A percentile compares a stretch with the other conserved stretches of the same genome.
phyloP scores from a whole-genome alignment of 2,329 filamentous ascomycete genomes.

The Ampelomyces quisqualis region DNA sequence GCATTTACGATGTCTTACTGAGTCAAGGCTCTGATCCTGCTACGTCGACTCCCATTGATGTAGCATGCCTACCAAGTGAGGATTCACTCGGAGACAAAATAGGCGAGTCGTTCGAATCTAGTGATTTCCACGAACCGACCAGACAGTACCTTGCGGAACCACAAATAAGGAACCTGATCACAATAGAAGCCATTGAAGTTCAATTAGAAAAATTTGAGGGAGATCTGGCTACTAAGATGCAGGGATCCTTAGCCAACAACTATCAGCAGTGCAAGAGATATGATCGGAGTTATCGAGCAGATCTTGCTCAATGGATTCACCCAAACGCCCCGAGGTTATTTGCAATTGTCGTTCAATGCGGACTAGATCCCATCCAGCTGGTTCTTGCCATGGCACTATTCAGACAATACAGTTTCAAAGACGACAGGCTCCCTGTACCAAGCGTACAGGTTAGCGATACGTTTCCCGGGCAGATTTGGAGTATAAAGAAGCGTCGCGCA shows the following conservation, averaged over 20 bases:
- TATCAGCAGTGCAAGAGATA: neutral
- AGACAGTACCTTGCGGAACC: neutral
- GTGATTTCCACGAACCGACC: neutral
- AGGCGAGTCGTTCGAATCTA: neutral
- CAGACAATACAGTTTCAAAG: slow-evolving; percentile 3
- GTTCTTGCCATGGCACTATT: slow-evolving; percentile 5
- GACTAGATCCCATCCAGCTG: neutral
- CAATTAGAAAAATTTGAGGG: neutral
- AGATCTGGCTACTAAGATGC: neutral
- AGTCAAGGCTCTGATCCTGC: neutral
- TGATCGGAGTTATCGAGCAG: neutral
- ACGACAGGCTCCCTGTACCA: slow-evolving; percentile 6
- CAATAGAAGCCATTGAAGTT: neutral
- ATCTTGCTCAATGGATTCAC: slow-evolving; percentile 2
- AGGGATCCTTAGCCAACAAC: neutral
- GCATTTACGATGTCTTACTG: neutral
- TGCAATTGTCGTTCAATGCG: slow-evolving; percentile 7
- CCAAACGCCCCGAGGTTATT: slow-evolving; percentile 7
- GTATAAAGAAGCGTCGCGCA: neutral
- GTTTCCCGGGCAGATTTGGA: slow-evolving; percentile 6
- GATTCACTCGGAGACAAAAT: neutral
- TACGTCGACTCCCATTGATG: too few relatives aligned
- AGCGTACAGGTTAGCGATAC: neutral
- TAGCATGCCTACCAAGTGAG: neutral
- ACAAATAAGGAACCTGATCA: neutral